phyloP scores from a whole-genome alignment of 2,329 filamentous ascomycete species.

The Trichophyton simii region DNA sequence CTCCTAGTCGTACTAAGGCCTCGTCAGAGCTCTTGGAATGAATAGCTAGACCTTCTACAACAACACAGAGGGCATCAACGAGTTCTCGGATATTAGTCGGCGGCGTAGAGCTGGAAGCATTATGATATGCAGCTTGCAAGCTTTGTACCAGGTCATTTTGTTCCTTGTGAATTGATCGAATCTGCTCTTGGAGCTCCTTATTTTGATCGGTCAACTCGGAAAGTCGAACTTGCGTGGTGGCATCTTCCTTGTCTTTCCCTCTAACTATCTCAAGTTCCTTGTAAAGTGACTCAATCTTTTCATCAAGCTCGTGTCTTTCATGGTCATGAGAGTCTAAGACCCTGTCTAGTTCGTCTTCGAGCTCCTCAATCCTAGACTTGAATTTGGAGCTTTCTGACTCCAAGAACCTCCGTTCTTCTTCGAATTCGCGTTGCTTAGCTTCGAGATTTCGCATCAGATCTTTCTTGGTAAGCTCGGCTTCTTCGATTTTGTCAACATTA shows the following conservation, averaged over 20 bases:
- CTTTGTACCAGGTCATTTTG: conserved; percentile 42
- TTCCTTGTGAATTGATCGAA: conserved; percentile 41
- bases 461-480: conserved; percentile 81
- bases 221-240: conserved; percentile 27
- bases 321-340: conserved; percentile 73
- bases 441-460: conserved; percentile 94
- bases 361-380: conserved; percentile 68
- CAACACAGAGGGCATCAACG: conserved; percentile 47
- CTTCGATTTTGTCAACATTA: conserved; percentile 57
- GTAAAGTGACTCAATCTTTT: conserved; percentile 55
- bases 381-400: conserved; percentile 67
- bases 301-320: conserved; percentile 58
- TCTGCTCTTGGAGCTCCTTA: conserved; percentile 40
- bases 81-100: conserved; percentile 48
- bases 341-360: conserved; percentile 83
- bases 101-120: conserved; percentile 41
- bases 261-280: conserved; percentile 54
- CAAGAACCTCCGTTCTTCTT: conserved; percentile 68
- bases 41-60: conserved; percentile 47
- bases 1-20: conserved; percentile 46
- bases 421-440: conserved; percentile 76
- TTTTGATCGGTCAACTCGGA: conserved; percentile 24
- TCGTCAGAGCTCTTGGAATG: conserved; percentile 49
- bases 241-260: conserved; percentile 42
- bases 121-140: conserved; percentile 47